These are phyloP conservation scores for Cyclotella kingstonii DNA, from an alignment of 108 stramenopile species.

Conservation along the genomic window DNA sequence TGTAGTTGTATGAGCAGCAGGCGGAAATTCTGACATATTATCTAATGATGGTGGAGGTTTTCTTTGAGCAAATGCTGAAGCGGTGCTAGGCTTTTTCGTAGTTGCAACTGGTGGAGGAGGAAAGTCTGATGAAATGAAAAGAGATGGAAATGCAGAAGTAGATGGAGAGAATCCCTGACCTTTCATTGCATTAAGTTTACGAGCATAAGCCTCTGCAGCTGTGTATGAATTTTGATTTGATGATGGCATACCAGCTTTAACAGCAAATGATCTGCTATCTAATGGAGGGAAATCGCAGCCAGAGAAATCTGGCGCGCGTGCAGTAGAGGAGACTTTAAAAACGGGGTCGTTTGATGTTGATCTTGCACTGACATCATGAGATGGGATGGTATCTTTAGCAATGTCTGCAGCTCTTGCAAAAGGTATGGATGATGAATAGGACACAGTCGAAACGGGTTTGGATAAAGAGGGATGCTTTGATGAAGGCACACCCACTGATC, in stretches of 20 bases:
- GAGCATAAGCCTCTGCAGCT: slow-evolving; percentile 35
- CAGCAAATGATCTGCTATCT: slow-evolving; percentile 11
- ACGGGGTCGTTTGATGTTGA: slow-evolving; percentile 22
- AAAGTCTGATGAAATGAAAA: slow-evolving; percentile 32
- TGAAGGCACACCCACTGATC: not conserved
- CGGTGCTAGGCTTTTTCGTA: slow-evolving; percentile 17
- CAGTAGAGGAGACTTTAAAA: slow-evolving; percentile 28
- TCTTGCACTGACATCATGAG: slow-evolving; percentile 22
- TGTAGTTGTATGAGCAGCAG: slow-evolving; percentile 11
- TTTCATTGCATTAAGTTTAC: slow-evolving; percentile 30
- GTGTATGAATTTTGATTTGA: slow-evolving; percentile 22
- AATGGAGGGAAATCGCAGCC: slow-evolving; percentile 39
- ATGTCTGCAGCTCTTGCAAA: slow-evolving; percentile 21
- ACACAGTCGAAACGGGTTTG: slow-evolving; percentile 22
- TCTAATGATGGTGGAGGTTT: slow-evolving; percentile 37
- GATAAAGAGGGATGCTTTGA: slow-evolving; percentile 14
- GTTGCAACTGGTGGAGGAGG: slow-evolving; percentile 26
- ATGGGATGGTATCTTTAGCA: slow-evolving; percentile 55
- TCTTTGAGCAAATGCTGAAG: slow-evolving; percentile 34
- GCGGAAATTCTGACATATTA: slow-evolving; percentile 56
- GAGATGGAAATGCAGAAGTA: slow-evolving; percentile 13
- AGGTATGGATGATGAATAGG: slow-evolving; percentile 33
- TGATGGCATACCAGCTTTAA: not conserved
- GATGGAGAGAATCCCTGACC: slow-evolving; percentile 19
- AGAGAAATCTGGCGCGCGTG: slow-evolving; percentile 6